Evolutionary conservation across 106 monocot genomes (phyloP).

Genomic region (Acorus calamus): DNA sequence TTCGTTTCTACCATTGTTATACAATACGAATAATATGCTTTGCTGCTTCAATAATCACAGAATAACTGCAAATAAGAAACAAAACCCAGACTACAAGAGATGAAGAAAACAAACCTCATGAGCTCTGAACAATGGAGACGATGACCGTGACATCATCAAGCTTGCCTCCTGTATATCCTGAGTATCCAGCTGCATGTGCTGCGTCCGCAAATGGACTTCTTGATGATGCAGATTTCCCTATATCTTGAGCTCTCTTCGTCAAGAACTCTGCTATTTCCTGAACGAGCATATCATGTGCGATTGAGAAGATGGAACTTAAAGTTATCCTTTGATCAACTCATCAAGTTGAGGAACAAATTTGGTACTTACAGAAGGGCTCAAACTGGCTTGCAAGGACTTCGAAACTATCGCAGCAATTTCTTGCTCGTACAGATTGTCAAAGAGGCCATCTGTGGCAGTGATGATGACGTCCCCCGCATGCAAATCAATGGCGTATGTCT

Average conservation of each 20-base stretch:
- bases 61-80: too few species aligned
- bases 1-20: too few species aligned
- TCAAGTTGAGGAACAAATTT: neutral
- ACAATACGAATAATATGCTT: neutral
- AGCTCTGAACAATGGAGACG: conserved; percentile 63
- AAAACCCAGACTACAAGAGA: too few species aligned
- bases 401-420: conserved; percentile 59
- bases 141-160: conserved; percentile 91
- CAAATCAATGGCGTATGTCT: conserved; percentile 56
- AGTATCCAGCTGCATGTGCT: conserved; percentile 73
- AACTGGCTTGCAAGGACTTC: conserved; percentile 40
- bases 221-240: conserved; percentile 42
- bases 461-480: conserved; percentile 77
- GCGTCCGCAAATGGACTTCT: conserved; percentile 89
- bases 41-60: neutral
- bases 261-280: conserved; percentile 75
- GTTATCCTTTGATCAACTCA: neutral
- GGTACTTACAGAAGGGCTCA: conserved; percentile 50
- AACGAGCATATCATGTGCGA: neutral
- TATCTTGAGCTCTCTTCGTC: conserved; percentile 57
- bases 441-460: conserved; percentile 85
- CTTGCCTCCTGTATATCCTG: conserved; percentile 63
- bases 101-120: neutral
- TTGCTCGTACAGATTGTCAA: conserved; percentile 80
- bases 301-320: too few species aligned